Conservation (phyloP, 208 protist species). For the Wallacemonas sp. region DNA sequence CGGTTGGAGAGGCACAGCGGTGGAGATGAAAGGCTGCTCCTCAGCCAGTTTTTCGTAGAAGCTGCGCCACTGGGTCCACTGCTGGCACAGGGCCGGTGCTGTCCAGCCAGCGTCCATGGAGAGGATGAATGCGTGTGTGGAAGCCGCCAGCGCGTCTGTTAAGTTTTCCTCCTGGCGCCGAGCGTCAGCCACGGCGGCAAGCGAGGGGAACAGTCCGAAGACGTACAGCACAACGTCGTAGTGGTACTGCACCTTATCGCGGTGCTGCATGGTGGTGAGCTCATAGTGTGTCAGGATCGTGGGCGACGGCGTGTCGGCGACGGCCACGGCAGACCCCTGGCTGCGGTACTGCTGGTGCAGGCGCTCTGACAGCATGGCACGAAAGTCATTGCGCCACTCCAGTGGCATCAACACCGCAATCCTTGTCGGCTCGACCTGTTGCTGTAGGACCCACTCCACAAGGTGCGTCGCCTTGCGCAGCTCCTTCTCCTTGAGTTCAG, state of each 20-base stretch:
- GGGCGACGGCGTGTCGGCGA: constrained; percentile 24
- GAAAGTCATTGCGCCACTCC: constrained; percentile 43
- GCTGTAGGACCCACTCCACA: constrained; percentile 62
- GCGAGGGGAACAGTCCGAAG: constrained; percentile 36
- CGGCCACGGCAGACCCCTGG: constrained; percentile 4
- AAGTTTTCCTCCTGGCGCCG: constrained; percentile 43
- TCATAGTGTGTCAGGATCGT: constrained; percentile 76
- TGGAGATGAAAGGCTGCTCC: constrained; percentile 47
- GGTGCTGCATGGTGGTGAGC: constrained; percentile 59
- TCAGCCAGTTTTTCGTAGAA: constrained; percentile 68
- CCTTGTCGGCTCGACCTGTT: constrained; percentile 32
- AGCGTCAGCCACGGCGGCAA: constrained; percentile 12
- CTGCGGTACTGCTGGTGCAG: constrained; percentile 1
- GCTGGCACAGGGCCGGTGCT: constrained; percentile 35
- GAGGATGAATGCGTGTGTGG: constrained; percentile 60
- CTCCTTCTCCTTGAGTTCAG: constrained; percentile 29
- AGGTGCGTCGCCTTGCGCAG: constrained; percentile 54
- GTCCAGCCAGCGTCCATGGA: constrained; percentile 75
- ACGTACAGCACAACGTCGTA: constrained; percentile 79
- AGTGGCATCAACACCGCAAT: constrained; percentile 70
- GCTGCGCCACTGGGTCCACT: constrained; percentile 67
- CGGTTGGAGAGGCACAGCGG: neutral
- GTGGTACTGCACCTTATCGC: constrained; percentile 43
- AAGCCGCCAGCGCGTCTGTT: constrained; percentile 51
- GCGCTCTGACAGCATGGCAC: constrained; percentile 23